phyloP scores from a whole-genome alignment of 1,284 basidiomycete genomes.

The Melampsora medusae region DNA sequence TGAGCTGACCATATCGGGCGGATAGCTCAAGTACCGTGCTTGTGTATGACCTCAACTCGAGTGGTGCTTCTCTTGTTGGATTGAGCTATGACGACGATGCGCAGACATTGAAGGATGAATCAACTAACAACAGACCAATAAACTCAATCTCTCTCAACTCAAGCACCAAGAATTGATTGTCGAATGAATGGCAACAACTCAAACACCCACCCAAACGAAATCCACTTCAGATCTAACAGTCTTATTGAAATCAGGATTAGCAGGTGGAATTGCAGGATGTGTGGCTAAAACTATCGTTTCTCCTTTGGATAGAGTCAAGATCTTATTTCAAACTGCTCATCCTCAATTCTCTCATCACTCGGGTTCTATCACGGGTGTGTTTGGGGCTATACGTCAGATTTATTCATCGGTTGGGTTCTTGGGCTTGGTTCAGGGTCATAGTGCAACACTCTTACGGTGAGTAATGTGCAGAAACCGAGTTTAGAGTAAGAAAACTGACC shows the following conservation, averaged over 20 bases:
- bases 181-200: too few relatives aligned
- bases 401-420: conserved; percentile 69
- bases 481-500: not conserved
- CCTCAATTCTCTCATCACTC: conserved; percentile 67
- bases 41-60: too few relatives aligned
- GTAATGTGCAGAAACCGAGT: not conserved
- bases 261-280: conserved; percentile 89
- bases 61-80: too few relatives aligned
- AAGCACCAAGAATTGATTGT: too few relatives aligned
- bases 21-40: too few relatives aligned
- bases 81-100: too few relatives aligned
- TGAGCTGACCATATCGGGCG: too few relatives aligned
- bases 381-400: conserved; percentile 76
- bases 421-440: conserved; percentile 92
- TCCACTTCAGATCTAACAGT: too few relatives aligned
- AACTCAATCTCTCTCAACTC: too few relatives aligned
- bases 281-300: conserved; percentile 96
- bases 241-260: conserved; percentile 62
- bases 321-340: conserved; percentile 95
- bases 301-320: conserved; percentile 96
- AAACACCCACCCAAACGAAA: too few relatives aligned
- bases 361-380: conserved; percentile 60
- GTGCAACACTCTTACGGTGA: conserved; percentile 68
- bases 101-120: too few relatives aligned
- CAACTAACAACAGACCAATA: too few relatives aligned